Evolutionary conservation across 2,329 filamentous ascomycete species (phyloP).

Genomic region (Colletotrichum navitas): DNA sequence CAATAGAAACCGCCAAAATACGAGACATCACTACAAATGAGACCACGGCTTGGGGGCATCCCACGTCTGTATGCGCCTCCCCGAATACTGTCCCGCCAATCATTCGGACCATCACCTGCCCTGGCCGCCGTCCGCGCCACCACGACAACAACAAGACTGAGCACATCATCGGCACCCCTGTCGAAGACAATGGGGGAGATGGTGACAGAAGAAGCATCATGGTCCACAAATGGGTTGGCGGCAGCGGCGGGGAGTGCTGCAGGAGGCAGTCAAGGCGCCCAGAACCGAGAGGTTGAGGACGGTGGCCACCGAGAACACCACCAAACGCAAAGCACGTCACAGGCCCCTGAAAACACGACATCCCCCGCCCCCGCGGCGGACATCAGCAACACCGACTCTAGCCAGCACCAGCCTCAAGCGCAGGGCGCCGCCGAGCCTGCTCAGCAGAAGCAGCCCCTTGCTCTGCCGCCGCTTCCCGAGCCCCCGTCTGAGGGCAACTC

Average conservation of each 20-base stretch:
- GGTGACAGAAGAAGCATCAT: background rate
- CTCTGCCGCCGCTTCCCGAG: slow-evolving; percentile 42
- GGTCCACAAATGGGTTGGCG: slow-evolving; percentile 5
- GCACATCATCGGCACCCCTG: slow-evolving; percentile 37
- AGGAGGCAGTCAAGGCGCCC: slow-evolving; percentile 1
- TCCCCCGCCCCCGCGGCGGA: slow-evolving; percentile 23
- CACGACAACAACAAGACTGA: slow-evolving; percentile 23
- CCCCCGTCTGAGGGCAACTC: slow-evolving; percentile 11
- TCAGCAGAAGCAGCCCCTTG: slow-evolving; percentile 19
- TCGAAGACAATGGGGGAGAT: background rate
- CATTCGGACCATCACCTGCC: slow-evolving; percentile 29
- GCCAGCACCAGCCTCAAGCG: slow-evolving; percentile 31
- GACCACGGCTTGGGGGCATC: slow-evolving; percentile 19
- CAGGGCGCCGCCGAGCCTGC: background rate
- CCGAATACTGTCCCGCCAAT: slow-evolving; percentile 23
- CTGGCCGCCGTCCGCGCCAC: slow-evolving; percentile 23
- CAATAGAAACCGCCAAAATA: slow-evolving; percentile 1
- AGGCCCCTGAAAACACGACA: slow-evolving; percentile 40
- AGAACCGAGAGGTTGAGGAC: slow-evolving; percentile 6
- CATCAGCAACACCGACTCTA: slow-evolving; percentile 30
- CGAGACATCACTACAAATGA: slow-evolving; percentile 27
- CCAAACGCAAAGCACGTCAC: slow-evolving; percentile 42
- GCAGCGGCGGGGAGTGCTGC: background rate
- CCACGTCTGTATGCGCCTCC: slow-evolving; percentile 29
- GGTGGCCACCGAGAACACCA: slow-evolving; percentile 35